These are phyloP conservation scores for Backusella australiensis DNA, from an alignment of 192 early-diverging fungal species.

Conservation along the genomic window DNA sequence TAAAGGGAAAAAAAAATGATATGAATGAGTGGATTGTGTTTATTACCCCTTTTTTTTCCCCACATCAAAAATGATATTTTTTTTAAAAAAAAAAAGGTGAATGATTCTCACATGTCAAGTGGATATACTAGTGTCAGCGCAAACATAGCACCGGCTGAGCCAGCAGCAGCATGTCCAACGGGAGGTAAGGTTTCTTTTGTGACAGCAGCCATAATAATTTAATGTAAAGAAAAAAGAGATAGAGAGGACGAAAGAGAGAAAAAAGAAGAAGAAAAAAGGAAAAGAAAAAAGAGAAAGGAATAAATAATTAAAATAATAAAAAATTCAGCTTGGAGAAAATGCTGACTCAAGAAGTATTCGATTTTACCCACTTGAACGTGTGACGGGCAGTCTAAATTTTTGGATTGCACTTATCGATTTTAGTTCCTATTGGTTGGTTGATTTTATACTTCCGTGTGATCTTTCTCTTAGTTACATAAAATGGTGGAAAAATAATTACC, in stretches of 20 bases:
- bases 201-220: neutral
- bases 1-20: neutral
- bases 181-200: slow-evolving; percentile 61
- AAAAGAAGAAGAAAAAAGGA: neutral
- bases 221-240: neutral
- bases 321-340: slow-evolving; percentile 1
- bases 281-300: neutral
- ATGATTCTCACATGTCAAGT: slow-evolving; percentile 82
- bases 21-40: neutral
- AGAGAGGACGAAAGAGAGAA: neutral
- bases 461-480: neutral
- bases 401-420: neutral
- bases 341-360: slow-evolving; percentile 1
- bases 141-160: slow-evolving; percentile 90
- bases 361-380: slow-evolving; percentile 8
- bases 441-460: neutral
- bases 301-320: neutral
- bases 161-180: slow-evolving; percentile 91
- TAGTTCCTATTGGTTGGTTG: neutral
- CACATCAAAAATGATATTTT: neutral
- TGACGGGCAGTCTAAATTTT: slow-evolving; percentile 4
- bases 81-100: neutral
- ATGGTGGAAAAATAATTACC: neutral
- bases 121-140: slow-evolving; percentile 94
- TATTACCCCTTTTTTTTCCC: neutral